These are phyloP conservation scores for Gonapodya prolifera DNA, from an alignment of 192 early-diverging fungal genomes.

Conservation along the genomic window DNA sequence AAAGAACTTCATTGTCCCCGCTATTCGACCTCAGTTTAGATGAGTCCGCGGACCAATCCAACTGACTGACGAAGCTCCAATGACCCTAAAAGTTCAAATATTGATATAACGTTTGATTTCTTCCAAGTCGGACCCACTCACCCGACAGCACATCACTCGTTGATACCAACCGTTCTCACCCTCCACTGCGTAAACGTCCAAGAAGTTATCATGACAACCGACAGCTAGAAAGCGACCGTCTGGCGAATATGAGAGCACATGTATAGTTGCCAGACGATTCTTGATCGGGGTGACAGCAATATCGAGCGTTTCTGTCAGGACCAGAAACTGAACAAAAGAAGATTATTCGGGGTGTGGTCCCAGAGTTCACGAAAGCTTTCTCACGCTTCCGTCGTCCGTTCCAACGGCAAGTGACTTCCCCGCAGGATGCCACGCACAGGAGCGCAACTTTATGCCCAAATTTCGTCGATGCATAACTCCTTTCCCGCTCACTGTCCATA, in stretches of 20 bases:
- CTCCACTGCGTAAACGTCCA: slow-evolving; percentile 9
- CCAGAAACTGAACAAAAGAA: slow-evolving; percentile 1
- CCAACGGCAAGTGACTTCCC: not conserved
- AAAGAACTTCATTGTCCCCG: not conserved
- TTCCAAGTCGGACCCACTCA: no score
- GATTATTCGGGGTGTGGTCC: no score
- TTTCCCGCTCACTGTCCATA: not conserved
- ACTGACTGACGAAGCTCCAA: not conserved
- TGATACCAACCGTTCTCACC: slow-evolving; percentile 9
- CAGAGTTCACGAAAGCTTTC: no score
- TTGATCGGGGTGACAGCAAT: slow-evolving; percentile 6
- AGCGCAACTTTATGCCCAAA: not conserved
- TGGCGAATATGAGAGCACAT: slow-evolving; percentile 8
- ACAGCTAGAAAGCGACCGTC: slow-evolving; percentile 8
- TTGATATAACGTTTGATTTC: not conserved
- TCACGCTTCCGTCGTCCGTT: not conserved
- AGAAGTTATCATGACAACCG: slow-evolving; percentile 9
- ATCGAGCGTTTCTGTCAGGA: slow-evolving; percentile 5
- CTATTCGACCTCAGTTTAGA: not conserved
- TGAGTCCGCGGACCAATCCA: not conserved
- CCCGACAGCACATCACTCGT: slow-evolving; percentile 7
- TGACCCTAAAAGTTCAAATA: not conserved
- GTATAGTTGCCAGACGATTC: slow-evolving; percentile 6
- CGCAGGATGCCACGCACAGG: not conserved
- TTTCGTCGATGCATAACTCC: not conserved